These are phyloP conservation scores for Stygiomarasmius scandens DNA, from an alignment of 1,284 basidiomycete species.

Conservation along the genomic window DNA sequence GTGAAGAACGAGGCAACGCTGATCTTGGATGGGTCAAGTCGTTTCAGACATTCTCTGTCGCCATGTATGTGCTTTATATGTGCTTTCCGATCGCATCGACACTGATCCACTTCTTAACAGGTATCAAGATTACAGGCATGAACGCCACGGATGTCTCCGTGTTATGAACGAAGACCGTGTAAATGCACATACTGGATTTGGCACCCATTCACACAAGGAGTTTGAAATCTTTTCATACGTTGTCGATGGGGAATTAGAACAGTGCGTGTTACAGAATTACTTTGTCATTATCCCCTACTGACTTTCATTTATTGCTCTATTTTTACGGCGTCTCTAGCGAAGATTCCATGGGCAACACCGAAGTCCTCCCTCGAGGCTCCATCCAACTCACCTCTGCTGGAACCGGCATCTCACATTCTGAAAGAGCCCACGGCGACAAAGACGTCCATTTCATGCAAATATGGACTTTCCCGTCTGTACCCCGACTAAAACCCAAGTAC, in stretches of 20 bases:
- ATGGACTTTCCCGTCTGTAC: slow-evolving; percentile 72
- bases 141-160: slow-evolving; percentile 64
- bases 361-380: slow-evolving; percentile 86
- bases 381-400: slow-evolving; percentile 91
- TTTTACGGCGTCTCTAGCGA: slow-evolving; percentile 45
- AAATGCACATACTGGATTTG: slow-evolving; percentile 78
- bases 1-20: slow-evolving; percentile 68
- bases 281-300: slow-evolving; percentile 18
- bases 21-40: slow-evolving; percentile 92
- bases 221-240: slow-evolving; percentile 94
- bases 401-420: slow-evolving; percentile 85
- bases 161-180: slow-evolving; percentile 94
- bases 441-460: slow-evolving; percentile 87
- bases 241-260: slow-evolving; percentile 76
- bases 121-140: slow-evolving; percentile 64
- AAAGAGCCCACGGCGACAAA: slow-evolving; percentile 60
- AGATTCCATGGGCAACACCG: slow-evolving; percentile 89
- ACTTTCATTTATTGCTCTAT: slow-evolving; percentile 8
- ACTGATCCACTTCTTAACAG: slow-evolving; percentile 32
- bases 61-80: slow-evolving; percentile 49
- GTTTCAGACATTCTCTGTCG: slow-evolving; percentile 87
- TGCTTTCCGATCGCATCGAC: neutral
- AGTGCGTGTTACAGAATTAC: slow-evolving; percentile 47
- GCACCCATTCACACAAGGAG: slow-evolving; percentile 81
- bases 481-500: slow-evolving; percentile 71